phyloP scores from a whole-genome alignment of 202 grass and related monocot species.

The Brachypodium distachyon region DNA sequence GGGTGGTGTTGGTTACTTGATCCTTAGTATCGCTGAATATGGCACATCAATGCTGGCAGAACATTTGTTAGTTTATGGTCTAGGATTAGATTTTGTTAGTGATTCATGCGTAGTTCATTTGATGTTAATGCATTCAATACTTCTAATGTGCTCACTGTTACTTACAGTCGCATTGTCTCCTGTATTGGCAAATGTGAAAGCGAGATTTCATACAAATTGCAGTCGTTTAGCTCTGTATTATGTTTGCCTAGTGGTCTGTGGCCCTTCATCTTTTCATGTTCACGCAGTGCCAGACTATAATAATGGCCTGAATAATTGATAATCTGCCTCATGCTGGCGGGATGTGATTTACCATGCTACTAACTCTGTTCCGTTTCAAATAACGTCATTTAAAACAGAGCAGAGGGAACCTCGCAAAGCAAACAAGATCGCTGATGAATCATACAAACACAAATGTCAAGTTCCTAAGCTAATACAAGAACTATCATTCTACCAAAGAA shows the following conservation, averaged over 20 bases:
- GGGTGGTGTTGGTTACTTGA: not conserved
- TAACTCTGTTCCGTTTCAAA: no score
- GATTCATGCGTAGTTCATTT: not conserved
- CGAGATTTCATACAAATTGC: not conserved
- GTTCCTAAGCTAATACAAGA: not conserved
- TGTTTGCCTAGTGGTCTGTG: not conserved
- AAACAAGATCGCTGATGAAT: not conserved
- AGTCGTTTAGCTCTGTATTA: not conserved
- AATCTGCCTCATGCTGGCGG: not conserved
- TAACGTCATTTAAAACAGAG: no score
- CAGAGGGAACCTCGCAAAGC: not conserved
- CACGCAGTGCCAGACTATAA: not conserved
- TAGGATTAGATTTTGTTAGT: slow-evolving; percentile 13
- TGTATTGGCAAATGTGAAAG: not conserved
- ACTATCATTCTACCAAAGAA: not conserved
- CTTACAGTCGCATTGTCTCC: not conserved
- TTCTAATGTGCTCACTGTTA: not conserved
- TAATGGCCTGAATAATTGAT: not conserved
- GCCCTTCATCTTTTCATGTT: not conserved
- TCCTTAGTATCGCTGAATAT: not conserved
- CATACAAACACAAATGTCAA: not conserved
- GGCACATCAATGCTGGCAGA: not conserved
- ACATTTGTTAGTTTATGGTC: not conserved
- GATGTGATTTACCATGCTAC: not conserved
- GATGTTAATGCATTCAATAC: not conserved